Evolutionary conservation across 2,329 filamentous ascomycete genomes (phyloP).

Genomic region (Leptographium radiaticola): DNA sequence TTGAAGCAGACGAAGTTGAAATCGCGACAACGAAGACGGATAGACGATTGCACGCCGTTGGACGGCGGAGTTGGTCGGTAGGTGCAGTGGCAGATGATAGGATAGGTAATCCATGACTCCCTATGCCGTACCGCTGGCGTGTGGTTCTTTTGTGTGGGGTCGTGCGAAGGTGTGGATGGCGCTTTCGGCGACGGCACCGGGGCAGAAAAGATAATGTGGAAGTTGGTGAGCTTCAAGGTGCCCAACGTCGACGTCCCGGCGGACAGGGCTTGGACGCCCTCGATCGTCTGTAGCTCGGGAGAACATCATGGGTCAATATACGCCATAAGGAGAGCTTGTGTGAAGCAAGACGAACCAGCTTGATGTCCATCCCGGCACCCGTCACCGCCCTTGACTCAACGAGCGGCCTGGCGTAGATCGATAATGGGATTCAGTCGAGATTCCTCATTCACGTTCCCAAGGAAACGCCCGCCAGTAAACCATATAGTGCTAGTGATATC

Average conservation of each 20-base stretch:
- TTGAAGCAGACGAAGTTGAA: constrained; percentile 91
- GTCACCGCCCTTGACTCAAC: background rate
- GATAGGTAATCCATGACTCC: constrained; percentile 90
- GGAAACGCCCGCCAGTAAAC: background rate
- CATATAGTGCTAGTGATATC: background rate
- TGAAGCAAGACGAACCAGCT: background rate
- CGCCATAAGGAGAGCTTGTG: background rate
- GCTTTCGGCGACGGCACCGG: constrained; percentile 22
- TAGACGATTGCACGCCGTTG: constrained; percentile 62
- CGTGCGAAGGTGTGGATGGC: constrained; percentile 10
- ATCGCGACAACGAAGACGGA: constrained; percentile 81
- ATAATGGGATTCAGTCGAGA: background rate
- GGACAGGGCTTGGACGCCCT: constrained; percentile 48
- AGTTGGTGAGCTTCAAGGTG: constrained; percentile 47
- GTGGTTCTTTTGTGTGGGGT: constrained; percentile 11
- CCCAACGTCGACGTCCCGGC: constrained; percentile 43
- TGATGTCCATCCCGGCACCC: constrained; percentile 1
- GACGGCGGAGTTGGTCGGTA: constrained; percentile 60
- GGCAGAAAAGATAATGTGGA: constrained; percentile 44
- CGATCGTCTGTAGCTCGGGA: constrained; percentile 26
- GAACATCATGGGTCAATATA: too few relatives aligned
- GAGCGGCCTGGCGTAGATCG: background rate
- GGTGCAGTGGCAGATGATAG: constrained; percentile 72
- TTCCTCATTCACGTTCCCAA: background rate
- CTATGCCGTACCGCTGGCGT: constrained; percentile 20